These are phyloP conservation scores for Yarrowia galli DNA, from an alignment of 1,139 yeast species.

Conservation along the genomic window DNA sequence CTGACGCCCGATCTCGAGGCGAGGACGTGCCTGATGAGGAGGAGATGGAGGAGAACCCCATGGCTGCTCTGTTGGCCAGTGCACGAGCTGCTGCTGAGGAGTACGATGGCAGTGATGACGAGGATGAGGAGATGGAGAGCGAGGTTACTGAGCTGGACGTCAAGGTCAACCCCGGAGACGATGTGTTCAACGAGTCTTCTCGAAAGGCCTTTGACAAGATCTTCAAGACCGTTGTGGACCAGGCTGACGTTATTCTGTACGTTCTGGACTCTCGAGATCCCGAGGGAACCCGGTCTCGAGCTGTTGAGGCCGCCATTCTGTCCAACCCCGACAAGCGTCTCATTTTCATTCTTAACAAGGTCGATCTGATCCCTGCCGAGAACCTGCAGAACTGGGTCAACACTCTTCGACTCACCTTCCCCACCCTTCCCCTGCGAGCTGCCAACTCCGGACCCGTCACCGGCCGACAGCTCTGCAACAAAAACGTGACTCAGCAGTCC, in stretches of 20 bases:
- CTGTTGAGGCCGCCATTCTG: constrained; percentile 87
- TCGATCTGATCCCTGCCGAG: constrained; percentile 87
- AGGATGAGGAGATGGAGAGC: constrained; percentile 51
- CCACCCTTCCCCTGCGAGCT: constrained; percentile 83
- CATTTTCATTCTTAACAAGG: constrained; percentile 84
- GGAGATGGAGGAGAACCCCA: constrained; percentile 61
- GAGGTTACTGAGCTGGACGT: constrained; percentile 53
- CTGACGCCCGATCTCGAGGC: constrained; percentile 56
- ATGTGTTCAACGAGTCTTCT: constrained; percentile 68
- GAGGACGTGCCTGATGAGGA: constrained; percentile 56
- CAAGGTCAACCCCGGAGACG: constrained; percentile 57
- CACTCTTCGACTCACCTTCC: constrained; percentile 81
- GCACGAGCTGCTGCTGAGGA: constrained; percentile 83
- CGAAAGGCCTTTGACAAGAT: constrained; percentile 72
- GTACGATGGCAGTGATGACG: constrained; percentile 60
- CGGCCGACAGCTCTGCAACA: constrained; percentile 75
- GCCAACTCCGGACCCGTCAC: constrained; percentile 56
- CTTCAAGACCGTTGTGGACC: constrained; percentile 89
- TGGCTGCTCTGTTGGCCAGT: constrained; percentile 86
- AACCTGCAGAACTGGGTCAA: constrained; percentile 85
- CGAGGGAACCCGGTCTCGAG: constrained; percentile 89
- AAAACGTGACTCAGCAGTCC: constrained; percentile 66
- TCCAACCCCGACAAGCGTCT: constrained; percentile 83
- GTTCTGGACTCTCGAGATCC: constrained; percentile 98
- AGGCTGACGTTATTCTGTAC: constrained; percentile 87